Base-by-base conservation (phyloP, 768 basidiomycete species). In the Boletus tomentosulus region DNA sequence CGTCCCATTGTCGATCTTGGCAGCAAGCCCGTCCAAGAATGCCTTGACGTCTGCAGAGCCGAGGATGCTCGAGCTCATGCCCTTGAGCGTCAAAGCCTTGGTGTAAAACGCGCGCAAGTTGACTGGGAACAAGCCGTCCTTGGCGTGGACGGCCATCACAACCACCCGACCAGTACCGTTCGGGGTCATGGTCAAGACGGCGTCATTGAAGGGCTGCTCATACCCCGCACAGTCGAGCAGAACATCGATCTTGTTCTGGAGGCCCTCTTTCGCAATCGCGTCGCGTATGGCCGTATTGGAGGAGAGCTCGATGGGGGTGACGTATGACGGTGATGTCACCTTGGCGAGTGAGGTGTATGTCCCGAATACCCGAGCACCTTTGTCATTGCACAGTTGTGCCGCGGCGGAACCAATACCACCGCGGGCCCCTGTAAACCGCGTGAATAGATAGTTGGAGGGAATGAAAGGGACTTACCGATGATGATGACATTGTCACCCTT, bases 391-490 rank as follows among this genome's bases (percentile, higher is more conserved):
- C 2, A 72, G 52, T 51, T 73, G 69, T 24, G 67, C 65, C 6
- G 69, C 66, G 22, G 69, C 69, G 13, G 69, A 67, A 11, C 71
- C 69, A 22, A 71, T 73, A 13, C 67, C 71, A 27, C 69, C 71
- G 9, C 69, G 63, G 16, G 71, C 69, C 24, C 71, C 69, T 71
- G 53, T 42, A n/a, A 43, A 42, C 30, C 15, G 25, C 39, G 46
- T 27, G 8, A 15, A 30, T 47, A 25, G 15, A 44, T 13, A 22
- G n/a, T 4, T 19, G 15, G n/a, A 28, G 22, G 4, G 5, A n/a
- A 39, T 4, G 33, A 13, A 11, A 24, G 45, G 16, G 8, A 31
- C 60, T 11, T 24, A 66, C 69, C 69, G 25, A 71, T 63, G 52
- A 71, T 72, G 44, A 71, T 34, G 5, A 72, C 67, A 38, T 69